A percentile compares a stretch with the other conserved stretches of the same genome.
These are phyloP conservation scores for Adenanthera pavonina DNA, from an alignment of 306 rosid species.

Conservation along the genomic window DNA sequence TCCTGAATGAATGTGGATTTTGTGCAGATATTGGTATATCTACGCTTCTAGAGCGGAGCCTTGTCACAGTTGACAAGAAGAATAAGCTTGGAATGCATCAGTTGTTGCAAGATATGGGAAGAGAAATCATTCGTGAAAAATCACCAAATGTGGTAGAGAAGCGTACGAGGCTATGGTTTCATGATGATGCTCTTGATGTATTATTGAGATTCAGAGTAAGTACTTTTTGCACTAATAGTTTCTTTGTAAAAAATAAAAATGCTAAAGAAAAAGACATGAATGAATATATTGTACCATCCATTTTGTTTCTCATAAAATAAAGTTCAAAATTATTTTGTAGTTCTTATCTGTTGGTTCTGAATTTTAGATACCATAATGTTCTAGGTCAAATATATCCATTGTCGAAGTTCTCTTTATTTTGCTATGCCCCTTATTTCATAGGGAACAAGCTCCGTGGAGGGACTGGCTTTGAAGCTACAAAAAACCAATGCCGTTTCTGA, in stretches of 20 bases:
- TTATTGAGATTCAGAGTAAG: not conserved
- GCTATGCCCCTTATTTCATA: not conserved
- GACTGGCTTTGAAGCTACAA: not conserved
- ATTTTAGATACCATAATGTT: too few relatives aligned
- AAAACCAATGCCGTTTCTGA: not conserved
- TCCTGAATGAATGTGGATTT: not conserved
- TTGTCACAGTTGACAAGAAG: too few relatives aligned
- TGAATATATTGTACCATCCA: not conserved
- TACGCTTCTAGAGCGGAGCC: not conserved
- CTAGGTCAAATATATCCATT: too few relatives aligned
- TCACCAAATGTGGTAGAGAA: not conserved
- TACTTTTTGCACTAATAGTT: too few relatives aligned
- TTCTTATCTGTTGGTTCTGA: not conserved
- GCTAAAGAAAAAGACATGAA: not conserved
- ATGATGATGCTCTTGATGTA: not conserved
- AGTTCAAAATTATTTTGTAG: not conserved
- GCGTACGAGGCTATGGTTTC: not conserved
- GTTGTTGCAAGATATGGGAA: too few relatives aligned
- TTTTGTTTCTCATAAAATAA: not conserved
- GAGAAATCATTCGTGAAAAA: not conserved
- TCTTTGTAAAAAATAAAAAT: too few relatives aligned
- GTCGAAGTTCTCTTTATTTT: too few relatives aligned
- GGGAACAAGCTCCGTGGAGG: not conserved
- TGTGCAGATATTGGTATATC: not conserved
- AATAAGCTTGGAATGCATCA: too few relatives aligned